phyloP scores from a whole-genome alignment of 352 stramenopile genomes.

The Phytophthora citrophthora region DNA sequence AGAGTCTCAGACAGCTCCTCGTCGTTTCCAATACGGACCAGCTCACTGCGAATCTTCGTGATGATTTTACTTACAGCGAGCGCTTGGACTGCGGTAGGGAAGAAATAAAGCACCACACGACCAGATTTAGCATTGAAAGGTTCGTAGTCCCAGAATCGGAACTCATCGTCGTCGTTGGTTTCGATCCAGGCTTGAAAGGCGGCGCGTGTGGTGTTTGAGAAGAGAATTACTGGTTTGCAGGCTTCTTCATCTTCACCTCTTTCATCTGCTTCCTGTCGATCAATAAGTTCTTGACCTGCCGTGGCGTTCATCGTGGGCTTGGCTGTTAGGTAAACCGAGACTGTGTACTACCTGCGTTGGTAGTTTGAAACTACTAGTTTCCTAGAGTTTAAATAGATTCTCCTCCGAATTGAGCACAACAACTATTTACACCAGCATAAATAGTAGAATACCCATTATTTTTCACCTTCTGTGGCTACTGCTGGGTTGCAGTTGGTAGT shows the following conservation, averaged over 20 bases:
- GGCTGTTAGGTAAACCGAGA: no score
- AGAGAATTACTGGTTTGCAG: not conserved
- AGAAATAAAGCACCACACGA: not conserved
- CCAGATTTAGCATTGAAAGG: not conserved
- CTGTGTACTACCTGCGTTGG: no score
- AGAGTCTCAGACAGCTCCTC: not conserved
- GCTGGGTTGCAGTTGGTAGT: constrained; percentile 29
- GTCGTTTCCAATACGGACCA: not conserved
- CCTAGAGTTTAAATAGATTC: no score
- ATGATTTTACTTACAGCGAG: not conserved
- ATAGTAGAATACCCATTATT: no score
- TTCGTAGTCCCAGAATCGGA: not conserved
- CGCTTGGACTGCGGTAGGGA: not conserved
- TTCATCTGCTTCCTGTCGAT: not conserved
- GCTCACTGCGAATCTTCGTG: not conserved
- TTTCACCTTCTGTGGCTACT: constrained; percentile 2
- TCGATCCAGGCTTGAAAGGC: not conserved
- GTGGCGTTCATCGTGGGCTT: not conserved
- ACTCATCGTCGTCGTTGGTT: not conserved
- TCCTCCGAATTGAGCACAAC: no score
- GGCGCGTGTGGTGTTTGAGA: not conserved
- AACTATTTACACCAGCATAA: no score
- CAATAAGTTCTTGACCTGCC: not conserved
- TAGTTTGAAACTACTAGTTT: no score
- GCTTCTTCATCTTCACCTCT: not conserved